Evolutionary conservation across 805 yeast genomes (phyloP).

Genomic region (Blastobotrys americana): DNA sequence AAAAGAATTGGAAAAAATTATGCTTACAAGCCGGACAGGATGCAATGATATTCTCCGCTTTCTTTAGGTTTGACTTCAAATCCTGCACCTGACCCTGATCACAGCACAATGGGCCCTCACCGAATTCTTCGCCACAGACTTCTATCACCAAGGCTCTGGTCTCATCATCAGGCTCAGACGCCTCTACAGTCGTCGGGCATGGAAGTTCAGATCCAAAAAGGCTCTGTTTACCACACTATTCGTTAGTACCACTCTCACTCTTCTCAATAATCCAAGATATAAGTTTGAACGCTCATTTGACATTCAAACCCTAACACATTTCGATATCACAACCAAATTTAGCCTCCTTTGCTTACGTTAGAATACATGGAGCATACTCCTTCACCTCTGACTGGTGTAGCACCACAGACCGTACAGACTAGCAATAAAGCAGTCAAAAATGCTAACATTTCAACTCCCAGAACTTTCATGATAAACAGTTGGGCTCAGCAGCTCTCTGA

Average conservation of each 20-base stretch:
- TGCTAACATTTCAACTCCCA: too few relatives aligned
- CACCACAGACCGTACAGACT: too few relatives aligned
- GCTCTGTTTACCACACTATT: constrained; percentile 68
- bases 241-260: background rate
- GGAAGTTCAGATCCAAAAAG: constrained; percentile 77
- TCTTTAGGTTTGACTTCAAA: constrained; percentile 54
- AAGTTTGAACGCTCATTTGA: too few relatives aligned
- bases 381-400: background rate
- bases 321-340: too few relatives aligned
- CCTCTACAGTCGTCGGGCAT: constrained; percentile 52
- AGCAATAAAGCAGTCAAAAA: too few relatives aligned
- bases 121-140: constrained; percentile 72
- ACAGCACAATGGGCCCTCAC: constrained; percentile 56
- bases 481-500: too few relatives aligned
- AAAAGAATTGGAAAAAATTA: constrained; percentile 78
- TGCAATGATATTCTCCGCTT: constrained; percentile 72
- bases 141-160: constrained; percentile 41
- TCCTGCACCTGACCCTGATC: constrained; percentile 47
- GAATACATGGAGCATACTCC: background rate
- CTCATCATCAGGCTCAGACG: constrained; percentile 41
- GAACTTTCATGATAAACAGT: too few relatives aligned
- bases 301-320: too few relatives aligned
- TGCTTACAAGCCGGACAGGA: constrained; percentile 90
- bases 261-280: background rate
- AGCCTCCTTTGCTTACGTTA: background rate